phyloP scores from a whole-genome alignment of 305 asterid genomes.

The Fraxinus dipetala region DNA sequence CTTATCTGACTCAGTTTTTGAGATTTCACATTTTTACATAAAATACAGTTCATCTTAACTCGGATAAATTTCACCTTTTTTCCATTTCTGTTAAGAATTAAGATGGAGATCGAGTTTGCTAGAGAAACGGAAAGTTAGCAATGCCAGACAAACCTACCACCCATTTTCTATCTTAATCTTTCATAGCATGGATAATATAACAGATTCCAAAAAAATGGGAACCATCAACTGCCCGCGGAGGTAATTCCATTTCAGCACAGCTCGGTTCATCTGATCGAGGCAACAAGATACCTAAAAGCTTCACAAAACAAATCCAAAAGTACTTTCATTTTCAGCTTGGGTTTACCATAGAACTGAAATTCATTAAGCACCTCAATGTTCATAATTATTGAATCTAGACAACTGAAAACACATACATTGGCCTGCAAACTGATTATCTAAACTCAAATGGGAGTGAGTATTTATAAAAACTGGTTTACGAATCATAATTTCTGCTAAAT shows the following conservation, averaged over 20 bases:
- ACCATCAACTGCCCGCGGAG: background rate
- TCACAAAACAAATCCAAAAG: background rate
- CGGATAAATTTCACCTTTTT: background rate
- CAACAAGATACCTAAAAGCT: background rate
- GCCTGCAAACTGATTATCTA: background rate
- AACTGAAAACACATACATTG: background rate
- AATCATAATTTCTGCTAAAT: background rate
- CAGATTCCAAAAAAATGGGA: background rate
- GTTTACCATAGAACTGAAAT: conserved; percentile 17
- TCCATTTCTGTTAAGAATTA: background rate
- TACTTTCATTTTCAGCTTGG: background rate
- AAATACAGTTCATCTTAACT: background rate
- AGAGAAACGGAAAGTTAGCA: background rate
- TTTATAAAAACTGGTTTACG: background rate
- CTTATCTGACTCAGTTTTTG: background rate
- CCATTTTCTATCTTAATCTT: background rate
- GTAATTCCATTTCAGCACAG: background rate
- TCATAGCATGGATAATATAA: background rate
- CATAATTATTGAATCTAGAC: background rate
- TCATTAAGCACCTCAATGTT: background rate
- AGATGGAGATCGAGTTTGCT: background rate
- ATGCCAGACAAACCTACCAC: background rate
- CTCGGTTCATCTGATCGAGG: background rate
- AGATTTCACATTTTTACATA: background rate
- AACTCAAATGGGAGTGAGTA: background rate